These are phyloP conservation scores for Anthracocystis walkeri DNA, from an alignment of 1,284 basidiomycete genomes.

Conservation along the genomic window DNA sequence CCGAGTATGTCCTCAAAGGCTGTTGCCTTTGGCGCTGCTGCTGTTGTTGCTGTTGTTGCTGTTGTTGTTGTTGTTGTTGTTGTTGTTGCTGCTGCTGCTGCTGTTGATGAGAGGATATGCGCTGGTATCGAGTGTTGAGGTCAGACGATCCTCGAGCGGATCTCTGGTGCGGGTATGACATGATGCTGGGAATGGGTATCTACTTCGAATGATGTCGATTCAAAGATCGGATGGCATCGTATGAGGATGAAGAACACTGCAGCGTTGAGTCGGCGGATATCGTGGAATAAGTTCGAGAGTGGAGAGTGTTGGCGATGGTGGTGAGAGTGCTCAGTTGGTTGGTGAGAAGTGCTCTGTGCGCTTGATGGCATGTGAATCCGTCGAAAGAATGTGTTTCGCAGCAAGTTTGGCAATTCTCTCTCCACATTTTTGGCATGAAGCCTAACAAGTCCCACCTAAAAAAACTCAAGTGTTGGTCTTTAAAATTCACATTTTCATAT, in stretches of 20 bases:
- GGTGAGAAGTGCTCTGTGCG: constrained; percentile 7
- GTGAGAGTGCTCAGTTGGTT: neutral
- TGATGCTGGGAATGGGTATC: constrained; percentile 6
- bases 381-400: too few species aligned
- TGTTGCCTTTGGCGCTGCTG: constrained; percentile 17
- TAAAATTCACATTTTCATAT: too few species aligned
- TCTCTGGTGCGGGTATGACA: constrained; percentile 26
- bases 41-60: constrained; percentile 21
- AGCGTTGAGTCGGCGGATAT: neutral
- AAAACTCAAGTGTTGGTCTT: too few species aligned
- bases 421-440: too few species aligned
- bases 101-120: constrained; percentile 36
- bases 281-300: neutral
- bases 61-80: constrained; percentile 32
- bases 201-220: neutral
- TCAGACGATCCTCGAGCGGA: constrained; percentile 27
- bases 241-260: too few species aligned
- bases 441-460: too few species aligned
- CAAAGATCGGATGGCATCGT: neutral
- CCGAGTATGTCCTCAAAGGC: constrained; percentile 13
- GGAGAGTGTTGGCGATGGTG: neutral
- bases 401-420: too few species aligned
- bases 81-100: constrained; percentile 33
- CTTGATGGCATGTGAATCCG: constrained; percentile 22
- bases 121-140: constrained; percentile 36